Evolutionary conservation across 176 grass and related monocot genomes (phyloP), one percentile per base, ranked within the genome.

Genomic region (Melocanna baccifera): DNA sequence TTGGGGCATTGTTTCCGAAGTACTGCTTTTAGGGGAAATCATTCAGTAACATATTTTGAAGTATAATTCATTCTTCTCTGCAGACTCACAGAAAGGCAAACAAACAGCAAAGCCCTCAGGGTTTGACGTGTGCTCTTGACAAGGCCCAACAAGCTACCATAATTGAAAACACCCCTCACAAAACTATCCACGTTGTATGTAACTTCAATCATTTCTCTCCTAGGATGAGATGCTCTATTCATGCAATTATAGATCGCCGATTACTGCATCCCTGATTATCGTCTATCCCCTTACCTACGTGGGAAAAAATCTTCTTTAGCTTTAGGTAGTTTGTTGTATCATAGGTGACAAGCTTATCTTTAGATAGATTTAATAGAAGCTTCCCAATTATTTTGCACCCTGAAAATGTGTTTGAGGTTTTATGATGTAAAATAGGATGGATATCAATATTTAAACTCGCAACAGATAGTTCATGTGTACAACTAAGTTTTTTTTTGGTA

Each of bases 71-170:
- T 87, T 46, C 20, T 63, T 63, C 46, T 37, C n/a, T 85, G 79
- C 86, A 99, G 96, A 94, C 96, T 69, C 91, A 99, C 83, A 93
- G 87, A 75, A 96, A 92, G 78, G 78, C 77, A 19, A 92, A 56
- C 73, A 94, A 92, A 86, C 72, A 73, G 81, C 67, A 82, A 71
- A 53, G 18, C 83, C 67, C 53, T 86, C 71, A 83, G 76, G 91
- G 61, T 83, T 80, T 88, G 71, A 77, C 80, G 13, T 78, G 19
- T 84, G 59, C 73, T 85, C 78, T 79, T 72, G 86, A 92, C 67
- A 84, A 91, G 76, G n/a, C 48, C 11, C 36, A 70, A 37, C 73
- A 81, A 86, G 28, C 45, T 96, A 37, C 45, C 20, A 64, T 84
- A 75, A 55, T 88, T 69, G 87, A 99, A 84, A 87, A 81, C 82